These are phyloP conservation scores for Globisporangium canariense DNA, from an alignment of 352 stramenopile species.

Conservation along the genomic window DNA sequence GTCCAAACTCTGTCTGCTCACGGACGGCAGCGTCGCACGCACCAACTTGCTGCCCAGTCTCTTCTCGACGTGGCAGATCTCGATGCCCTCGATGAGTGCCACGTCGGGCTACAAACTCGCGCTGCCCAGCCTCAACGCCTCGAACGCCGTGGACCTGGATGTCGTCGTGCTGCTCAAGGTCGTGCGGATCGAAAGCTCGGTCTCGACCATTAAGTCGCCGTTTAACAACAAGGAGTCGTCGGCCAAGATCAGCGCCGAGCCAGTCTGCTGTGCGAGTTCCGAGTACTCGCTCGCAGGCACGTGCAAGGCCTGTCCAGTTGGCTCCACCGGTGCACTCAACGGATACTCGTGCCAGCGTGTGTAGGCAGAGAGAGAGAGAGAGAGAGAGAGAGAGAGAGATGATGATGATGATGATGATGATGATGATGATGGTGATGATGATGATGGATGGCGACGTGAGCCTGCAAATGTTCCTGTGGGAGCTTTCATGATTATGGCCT, in stretches of 20 bases:
- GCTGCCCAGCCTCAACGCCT: neutral
- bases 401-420: neutral
- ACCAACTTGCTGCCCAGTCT: neutral
- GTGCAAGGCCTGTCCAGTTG: neutral
- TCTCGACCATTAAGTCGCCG: neutral
- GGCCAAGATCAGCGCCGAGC: neutral
- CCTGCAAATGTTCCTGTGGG: no score
- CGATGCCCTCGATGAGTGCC: neutral
- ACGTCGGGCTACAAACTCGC: neutral
- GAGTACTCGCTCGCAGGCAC: neutral
- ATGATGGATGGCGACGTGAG: no score
- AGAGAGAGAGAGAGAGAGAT: neutral
- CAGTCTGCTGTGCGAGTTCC: neutral
- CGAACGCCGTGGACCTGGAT: neutral
- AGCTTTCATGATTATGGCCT: no score
- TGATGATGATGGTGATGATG: neutral
- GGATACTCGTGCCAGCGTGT: neutral
- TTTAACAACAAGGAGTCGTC: neutral
- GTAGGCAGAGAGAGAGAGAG: neutral
- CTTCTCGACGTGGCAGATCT: slow-evolving; percentile 3
- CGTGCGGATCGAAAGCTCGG: neutral
- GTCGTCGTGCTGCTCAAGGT: slow-evolving; percentile 7
- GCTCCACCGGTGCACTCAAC: slow-evolving; percentile 5
- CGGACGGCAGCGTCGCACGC: neutral
- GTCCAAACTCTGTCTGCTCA: neutral